These are phyloP conservation scores for Capsella bursapastoris DNA, from an alignment of 345 rosid species.

Conservation along the genomic window DNA sequence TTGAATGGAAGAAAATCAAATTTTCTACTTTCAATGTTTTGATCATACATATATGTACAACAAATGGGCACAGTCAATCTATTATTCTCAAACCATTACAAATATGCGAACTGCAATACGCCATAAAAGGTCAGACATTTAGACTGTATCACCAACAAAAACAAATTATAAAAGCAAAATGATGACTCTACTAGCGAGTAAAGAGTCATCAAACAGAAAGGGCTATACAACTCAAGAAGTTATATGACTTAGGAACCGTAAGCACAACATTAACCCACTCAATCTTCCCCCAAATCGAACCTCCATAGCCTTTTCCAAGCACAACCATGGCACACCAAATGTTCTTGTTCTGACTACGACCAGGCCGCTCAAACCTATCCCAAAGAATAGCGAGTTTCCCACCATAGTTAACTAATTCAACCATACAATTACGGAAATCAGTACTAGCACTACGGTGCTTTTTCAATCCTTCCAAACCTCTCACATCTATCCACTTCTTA, in stretches of 20 bases:
- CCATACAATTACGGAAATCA: not conserved
- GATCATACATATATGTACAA: too few relatives aligned
- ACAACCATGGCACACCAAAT: slow-evolving; percentile 25
- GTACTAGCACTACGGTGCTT: slow-evolving; percentile 16
- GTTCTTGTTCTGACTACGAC: slow-evolving; percentile 21
- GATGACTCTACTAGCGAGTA: not conserved
- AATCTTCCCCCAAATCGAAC: not conserved
- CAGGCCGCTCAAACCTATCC: slow-evolving; percentile 17
- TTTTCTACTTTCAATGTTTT: not conserved
- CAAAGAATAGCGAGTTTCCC: slow-evolving; percentile 23
- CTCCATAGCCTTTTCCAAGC: not conserved
- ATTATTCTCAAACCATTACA: not conserved
- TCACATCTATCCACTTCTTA: slow-evolving; percentile 17
- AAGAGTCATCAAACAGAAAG: slow-evolving; percentile 21
- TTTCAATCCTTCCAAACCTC: slow-evolving; percentile 6
- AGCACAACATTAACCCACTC: slow-evolving; percentile 23
- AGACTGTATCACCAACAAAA: not conserved
- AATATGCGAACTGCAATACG: not conserved
- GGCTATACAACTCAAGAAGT: slow-evolving; percentile 10
- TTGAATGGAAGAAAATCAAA: not conserved
- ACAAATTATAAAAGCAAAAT: slow-evolving; percentile 1
- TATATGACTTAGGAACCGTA: slow-evolving; percentile 16
- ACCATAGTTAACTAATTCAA: slow-evolving; percentile 23
- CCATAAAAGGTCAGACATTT: not conserved
- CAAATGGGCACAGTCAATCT: not conserved